Percentiles rank a stretch among this genome's conserved stretches.
phyloP scores from a whole-genome alignment of 306 rosid species.

The Prunus mira region DNA sequence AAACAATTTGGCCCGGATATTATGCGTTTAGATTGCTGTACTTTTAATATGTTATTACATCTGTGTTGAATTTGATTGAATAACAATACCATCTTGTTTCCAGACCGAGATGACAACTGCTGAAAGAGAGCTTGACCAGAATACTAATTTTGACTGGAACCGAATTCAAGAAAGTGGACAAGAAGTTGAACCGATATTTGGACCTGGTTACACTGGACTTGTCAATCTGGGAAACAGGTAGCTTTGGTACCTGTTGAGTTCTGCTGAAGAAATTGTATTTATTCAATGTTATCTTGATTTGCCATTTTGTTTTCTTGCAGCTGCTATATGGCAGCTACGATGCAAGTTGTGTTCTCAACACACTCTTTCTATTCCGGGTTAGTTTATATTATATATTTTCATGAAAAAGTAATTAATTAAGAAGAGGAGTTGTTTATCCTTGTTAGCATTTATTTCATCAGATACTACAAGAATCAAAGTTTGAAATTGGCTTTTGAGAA shows the following conservation, averaged over 20 bases:
- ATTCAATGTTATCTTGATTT: constrained; percentile 5
- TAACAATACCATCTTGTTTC: constrained; percentile 19
- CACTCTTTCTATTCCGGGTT: constrained; percentile 62
- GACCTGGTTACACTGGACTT: constrained; percentile 94
- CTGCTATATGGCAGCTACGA: constrained; percentile 93
- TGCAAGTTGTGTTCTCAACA: constrained; percentile 89
- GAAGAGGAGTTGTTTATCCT: constrained; percentile 11
- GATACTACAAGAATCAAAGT: constrained; percentile 56
- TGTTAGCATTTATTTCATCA: constrained; percentile 14
- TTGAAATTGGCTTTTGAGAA: constrained; percentile 58
- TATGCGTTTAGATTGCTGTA: neutral
- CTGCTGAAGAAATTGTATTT: constrained; percentile 11
- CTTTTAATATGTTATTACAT: neutral
- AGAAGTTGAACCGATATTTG: constrained; percentile 79
- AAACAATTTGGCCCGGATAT: neutral
- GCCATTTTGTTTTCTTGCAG: constrained; percentile 54
- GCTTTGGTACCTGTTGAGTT: constrained; percentile 15
- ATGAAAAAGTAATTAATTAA: neutral
- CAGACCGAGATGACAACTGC: constrained; percentile 99
- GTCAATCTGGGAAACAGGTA: constrained; percentile 97
- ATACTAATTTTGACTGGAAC: constrained; percentile 94
- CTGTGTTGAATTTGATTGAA: neutral
- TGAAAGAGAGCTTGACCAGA: constrained; percentile 97
- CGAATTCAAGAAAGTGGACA: constrained; percentile 96
- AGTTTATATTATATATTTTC: constrained; percentile 18